Evolutionary conservation across 2,329 filamentous ascomycete genomes (phyloP), one percentile per base, ranked within the genome.

Genomic region (Elsinoe arachidis): DNA sequence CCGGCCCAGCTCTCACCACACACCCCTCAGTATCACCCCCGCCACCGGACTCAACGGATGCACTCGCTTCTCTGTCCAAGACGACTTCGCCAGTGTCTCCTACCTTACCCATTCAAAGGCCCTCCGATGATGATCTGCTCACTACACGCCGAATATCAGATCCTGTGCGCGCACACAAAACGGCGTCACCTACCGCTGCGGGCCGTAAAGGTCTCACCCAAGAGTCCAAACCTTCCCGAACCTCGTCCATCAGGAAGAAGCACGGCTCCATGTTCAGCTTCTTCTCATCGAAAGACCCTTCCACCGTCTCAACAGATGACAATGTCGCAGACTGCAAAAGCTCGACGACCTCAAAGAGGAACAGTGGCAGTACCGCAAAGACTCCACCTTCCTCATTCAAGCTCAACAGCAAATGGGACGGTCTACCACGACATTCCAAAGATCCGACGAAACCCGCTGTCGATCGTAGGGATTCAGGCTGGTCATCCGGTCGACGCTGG

Each of bases 231-330:
- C 19, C 49, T 19, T 38, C 33, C 11, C 33, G 26, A 11, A 53
- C 17, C 11, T 15, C 49, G 9, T 53, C 54, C 19, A 46, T 30
- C 17, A 49, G 41, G 30, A 56, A 56, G 54, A 56, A 56, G 30
- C 54, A 56, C 41, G 39, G 39, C 43, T 56, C 54, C 39, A 49
- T 56, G 39, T 38, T 56, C 39, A 56, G 41, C 41, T 56, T 56
- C 41, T 49, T 56, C 17, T 34, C 54, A 2, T 39, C 43, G 2
- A 56, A 44, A 56, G 54, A 56, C 11, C 54, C 41, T 3, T 56
- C 54, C 15, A 56, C 38, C 5, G 33, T 21, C 10, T 41, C 54
- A n/a, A 5, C 30, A 7, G 41, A 56, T 17, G 41, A 56, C 5
- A 33, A 30, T 26, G 41, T n/a, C 15, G 54, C 39, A 6, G 10